Base-by-base conservation (phyloP, 345 rosid genomes). In the Linum trigynum region DNA sequence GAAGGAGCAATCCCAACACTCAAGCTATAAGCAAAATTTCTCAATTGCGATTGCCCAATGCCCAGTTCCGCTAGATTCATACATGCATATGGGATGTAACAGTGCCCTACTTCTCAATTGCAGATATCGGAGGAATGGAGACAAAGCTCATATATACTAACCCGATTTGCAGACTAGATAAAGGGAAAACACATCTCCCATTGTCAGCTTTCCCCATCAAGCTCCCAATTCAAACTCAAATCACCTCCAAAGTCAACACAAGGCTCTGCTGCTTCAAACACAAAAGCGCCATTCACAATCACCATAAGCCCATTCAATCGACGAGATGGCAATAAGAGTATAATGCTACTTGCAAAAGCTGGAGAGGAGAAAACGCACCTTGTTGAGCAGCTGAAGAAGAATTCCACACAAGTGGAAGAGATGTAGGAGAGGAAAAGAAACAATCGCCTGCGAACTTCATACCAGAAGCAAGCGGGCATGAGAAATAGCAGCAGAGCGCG, bases 111-210 rank as follows among this genome's bases (percentile, higher is more conserved):
- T 17, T 17, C 61, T 17, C 32, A 23, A 23, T 23, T 57, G 9
- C 36, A 57, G 61, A 9, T 17, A 56, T 2, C 5, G 8, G 38
- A 7, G 32, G 55, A 39, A 42, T 65, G 3, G 0, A 62, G 40
- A 36, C 14, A 23, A n/a, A 11, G 35, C 53, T 48, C 53, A 53
- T 40, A 23, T 6, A 51, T 15, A 58, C 72, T 9, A 66, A 90
- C 96, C 96, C 96, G 72, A 91, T 85, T 76, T 91, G 95, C 69
- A 91, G 83, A 78, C 89, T 87, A 3, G 92, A 85, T 64, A 91
- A 72, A 61, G 87, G 98, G 64, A 87, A 91, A 15, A 84, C 78
- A 56, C 82, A 83, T 77, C 72, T 81, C 2, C 66, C 57, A 67
- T 77, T 77, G 40, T 72, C 76, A 59, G 15, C 70, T 65, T 73